A percentile compares a stretch with the other conserved stretches of the same genome.
phyloP scores from a whole-genome alignment of 257 asterid genomes.

The Gentiana straminea region DNA sequence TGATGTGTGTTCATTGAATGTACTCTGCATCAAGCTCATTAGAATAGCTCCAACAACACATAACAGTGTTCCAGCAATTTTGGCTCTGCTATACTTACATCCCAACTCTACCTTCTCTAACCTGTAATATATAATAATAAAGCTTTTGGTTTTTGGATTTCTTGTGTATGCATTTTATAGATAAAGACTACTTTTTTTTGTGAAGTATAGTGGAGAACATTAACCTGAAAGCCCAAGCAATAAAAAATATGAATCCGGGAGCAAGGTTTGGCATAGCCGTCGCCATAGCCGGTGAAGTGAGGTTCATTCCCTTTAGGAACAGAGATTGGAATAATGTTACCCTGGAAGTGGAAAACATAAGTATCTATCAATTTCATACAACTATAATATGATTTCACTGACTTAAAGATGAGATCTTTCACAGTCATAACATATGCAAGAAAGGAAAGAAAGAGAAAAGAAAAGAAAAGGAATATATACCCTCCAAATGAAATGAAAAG shows the following conservation, averaged over 20 bases:
- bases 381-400: too few species aligned
- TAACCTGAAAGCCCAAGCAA: slow-evolving; percentile 74
- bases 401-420: too few species aligned
- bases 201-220: background rate
- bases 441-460: too few species aligned
- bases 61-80: slow-evolving; percentile 63
- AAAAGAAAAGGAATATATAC: slow-evolving; percentile 15
- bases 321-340: slow-evolving; percentile 70
- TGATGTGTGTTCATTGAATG: slow-evolving; percentile 6
- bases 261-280: slow-evolving; percentile 97
- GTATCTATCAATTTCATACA: too few species aligned
- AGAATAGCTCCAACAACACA: slow-evolving; percentile 70
- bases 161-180: background rate
- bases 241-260: slow-evolving; percentile 75
- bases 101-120: slow-evolving; percentile 59
- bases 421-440: too few species aligned
- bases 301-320: slow-evolving; percentile 62
- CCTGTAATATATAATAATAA: slow-evolving; percentile 23
- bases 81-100: slow-evolving; percentile 64
- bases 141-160: background rate
- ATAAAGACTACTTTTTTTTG: background rate
- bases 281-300: slow-evolving; percentile 83
- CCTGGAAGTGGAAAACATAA: slow-evolving; percentile 20
- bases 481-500: slow-evolving; percentile 79
- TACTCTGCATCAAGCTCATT: slow-evolving; percentile 71